Conservation (phyloP, 2,329 filamentous ascomycete species). For the Diaporthe ampelina region DNA sequence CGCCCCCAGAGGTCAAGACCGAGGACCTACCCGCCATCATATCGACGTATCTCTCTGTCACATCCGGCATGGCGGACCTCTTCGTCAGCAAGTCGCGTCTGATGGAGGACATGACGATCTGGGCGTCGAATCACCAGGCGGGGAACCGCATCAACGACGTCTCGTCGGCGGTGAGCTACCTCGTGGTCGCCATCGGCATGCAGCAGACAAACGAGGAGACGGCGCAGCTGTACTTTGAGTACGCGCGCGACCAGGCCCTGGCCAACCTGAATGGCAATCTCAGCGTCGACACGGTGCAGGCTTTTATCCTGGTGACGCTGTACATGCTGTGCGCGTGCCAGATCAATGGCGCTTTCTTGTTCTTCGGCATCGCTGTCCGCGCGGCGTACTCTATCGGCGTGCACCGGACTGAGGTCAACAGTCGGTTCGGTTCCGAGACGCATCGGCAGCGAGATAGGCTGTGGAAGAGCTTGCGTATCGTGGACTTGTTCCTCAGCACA, state of each 20-base stretch:
- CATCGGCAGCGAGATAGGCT: constrained; percentile 62
- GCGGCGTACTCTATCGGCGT: constrained; percentile 67
- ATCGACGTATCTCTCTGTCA: constrained; percentile 55
- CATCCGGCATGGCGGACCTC: constrained; percentile 62
- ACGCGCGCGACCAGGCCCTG: constrained; percentile 62
- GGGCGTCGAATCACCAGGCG: constrained; percentile 54
- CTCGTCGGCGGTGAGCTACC: constrained; percentile 60
- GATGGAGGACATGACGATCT: constrained; percentile 56
- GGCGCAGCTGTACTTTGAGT: constrained; percentile 63
- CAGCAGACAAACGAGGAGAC: constrained; percentile 57
- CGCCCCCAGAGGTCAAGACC: constrained; percentile 48
- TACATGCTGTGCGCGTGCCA: constrained; percentile 69
- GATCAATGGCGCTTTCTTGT: constrained; percentile 68
- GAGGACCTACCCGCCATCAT: constrained; percentile 50
- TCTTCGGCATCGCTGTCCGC: constrained; percentile 66
- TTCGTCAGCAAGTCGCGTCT: constrained; percentile 58
- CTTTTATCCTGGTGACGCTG: constrained; percentile 64
- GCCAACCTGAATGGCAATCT: constrained; percentile 61
- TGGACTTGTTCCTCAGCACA: constrained; percentile 66
- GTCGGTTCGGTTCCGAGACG: constrained; percentile 60
- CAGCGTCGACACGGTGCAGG: constrained; percentile 64
- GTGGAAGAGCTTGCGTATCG: constrained; percentile 67
- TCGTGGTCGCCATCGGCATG: constrained; percentile 65
- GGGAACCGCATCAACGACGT: constrained; percentile 54
- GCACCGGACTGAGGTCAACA: constrained; percentile 68